A percentile compares a stretch with the other conserved stretches of the same genome.
Evolutionary conservation across 1,284 basidiomycete species (phyloP).

Genomic region (Apiotrichum laibachii): DNA sequence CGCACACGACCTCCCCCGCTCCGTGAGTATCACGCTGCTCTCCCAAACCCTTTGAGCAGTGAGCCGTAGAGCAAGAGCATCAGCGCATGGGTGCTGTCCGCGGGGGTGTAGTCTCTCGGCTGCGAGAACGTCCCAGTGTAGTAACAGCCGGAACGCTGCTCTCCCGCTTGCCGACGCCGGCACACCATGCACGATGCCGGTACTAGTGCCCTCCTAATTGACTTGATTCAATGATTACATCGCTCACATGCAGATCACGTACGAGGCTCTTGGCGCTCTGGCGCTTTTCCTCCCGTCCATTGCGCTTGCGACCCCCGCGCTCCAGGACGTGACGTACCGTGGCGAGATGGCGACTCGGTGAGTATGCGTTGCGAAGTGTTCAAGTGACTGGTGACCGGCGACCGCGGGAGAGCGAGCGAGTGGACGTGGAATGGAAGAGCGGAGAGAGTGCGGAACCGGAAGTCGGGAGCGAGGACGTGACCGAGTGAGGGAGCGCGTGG

Average conservation of each 20-base stretch:
- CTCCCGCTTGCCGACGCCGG: too few relatives aligned
- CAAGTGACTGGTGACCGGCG: not conserved
- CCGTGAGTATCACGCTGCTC: conserved; percentile 27
- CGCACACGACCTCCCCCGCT: conserved; percentile 32
- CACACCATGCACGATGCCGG: not conserved
- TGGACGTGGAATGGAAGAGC: too few relatives aligned
- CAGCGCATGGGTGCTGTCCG: not conserved
- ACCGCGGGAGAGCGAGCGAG: not conserved
- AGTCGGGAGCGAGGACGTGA: too few relatives aligned
- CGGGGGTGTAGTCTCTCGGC: too few relatives aligned
- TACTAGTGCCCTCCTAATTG: too few relatives aligned
- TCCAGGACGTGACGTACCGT: conserved; percentile 49
- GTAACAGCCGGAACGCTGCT: too few relatives aligned
- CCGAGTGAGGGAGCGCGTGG: too few relatives aligned
- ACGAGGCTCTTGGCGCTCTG: conserved; percentile 44
- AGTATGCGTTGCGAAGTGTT: conserved; percentile 11
- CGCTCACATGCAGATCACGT: conserved; percentile 36
- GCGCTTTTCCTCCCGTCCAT: conserved; percentile 44
- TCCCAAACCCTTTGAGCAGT: too few relatives aligned
- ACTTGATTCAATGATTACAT: not conserved
- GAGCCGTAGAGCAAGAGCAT: too few relatives aligned
- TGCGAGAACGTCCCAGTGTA: too few relatives aligned
- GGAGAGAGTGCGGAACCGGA: too few relatives aligned
- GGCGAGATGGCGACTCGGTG: conserved; percentile 47
- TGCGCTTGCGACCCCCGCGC: conserved; percentile 29